These are phyloP conservation scores for Pythium brassicae DNA, from an alignment of 352 stramenopile genomes.

Conservation along the genomic window DNA sequence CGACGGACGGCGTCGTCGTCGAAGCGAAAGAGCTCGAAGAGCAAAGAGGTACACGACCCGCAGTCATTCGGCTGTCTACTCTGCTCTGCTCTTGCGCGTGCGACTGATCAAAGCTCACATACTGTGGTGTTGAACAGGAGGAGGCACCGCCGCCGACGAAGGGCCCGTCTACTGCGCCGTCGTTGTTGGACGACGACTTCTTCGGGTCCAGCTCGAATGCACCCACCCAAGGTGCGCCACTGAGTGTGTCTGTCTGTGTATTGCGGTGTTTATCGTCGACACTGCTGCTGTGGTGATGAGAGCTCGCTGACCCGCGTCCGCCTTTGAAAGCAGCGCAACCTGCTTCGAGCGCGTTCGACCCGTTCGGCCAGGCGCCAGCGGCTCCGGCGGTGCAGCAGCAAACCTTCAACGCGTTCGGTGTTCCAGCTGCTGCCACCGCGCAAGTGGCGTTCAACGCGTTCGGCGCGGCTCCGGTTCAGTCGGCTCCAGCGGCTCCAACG, in stretches of 20 bases:
- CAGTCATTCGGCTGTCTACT: background rate
- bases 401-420: constrained; percentile 38
- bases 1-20: constrained; percentile 53
- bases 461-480: constrained; percentile 29
- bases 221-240: constrained; percentile 22
- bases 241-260: too few relatives aligned
- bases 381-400: constrained; percentile 20
- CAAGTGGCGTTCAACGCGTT: constrained; percentile 65
- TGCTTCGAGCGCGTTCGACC: constrained; percentile 54
- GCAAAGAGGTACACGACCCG: constrained; percentile 42
- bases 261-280: background rate
- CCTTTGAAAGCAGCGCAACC: constrained; percentile 14
- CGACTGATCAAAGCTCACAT: background rate
- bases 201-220: constrained; percentile 43
- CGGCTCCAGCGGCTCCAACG: constrained; percentile 27
- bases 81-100: background rate
- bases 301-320: background rate
- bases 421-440: constrained; percentile 16
- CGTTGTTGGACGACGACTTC: constrained; percentile 75
- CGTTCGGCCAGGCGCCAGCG: constrained; percentile 44
- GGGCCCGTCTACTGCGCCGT: constrained; percentile 54
- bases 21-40: constrained; percentile 63
- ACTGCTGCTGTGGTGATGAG: constrained; percentile 8
- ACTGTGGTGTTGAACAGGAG: constrained; percentile 20
- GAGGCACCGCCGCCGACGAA: constrained; percentile 34